phyloP scores from a whole-genome alignment of 768 basidiomycete genomes.

The Mycena haematopus region DNA sequence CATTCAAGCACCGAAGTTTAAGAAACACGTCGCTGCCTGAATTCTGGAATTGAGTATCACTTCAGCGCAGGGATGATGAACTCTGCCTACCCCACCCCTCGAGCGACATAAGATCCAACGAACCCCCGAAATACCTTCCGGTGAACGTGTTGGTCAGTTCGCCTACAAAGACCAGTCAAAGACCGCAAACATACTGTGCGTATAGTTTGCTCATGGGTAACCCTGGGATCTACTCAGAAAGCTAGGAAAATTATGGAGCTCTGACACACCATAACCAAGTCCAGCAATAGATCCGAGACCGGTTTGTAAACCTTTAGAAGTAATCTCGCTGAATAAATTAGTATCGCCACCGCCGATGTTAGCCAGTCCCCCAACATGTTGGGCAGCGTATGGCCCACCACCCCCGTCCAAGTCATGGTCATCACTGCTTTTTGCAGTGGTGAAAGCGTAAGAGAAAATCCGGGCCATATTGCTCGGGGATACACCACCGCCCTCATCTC shows the following conservation, averaged over 20 bases:
- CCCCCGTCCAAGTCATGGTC: slow-evolving; percentile 48
- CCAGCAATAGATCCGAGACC: slow-evolving; percentile 92
- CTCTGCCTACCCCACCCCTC: slow-evolving; percentile 78
- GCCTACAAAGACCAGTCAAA: not conserved
- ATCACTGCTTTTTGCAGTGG: slow-evolving; percentile 69
- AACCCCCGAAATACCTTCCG: slow-evolving; percentile 83
- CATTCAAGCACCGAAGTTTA: slow-evolving; percentile 59
- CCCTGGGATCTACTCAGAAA: not conserved
- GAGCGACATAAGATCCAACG: slow-evolving; percentile 78
- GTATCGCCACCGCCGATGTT: slow-evolving; percentile 56
- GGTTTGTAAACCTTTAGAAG: slow-evolving; percentile 75
- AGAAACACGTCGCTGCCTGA: slow-evolving; percentile 47
- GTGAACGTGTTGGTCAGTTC: slow-evolving; percentile 12
- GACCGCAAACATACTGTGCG: slow-evolving; percentile 51
- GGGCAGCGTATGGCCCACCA: slow-evolving; percentile 80
- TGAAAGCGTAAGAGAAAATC: slow-evolving; percentile 93
- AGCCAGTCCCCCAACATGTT: slow-evolving; percentile 76
- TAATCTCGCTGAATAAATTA: slow-evolving; percentile 78
- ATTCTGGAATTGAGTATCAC: slow-evolving; percentile 39
- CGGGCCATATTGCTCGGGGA: slow-evolving; percentile 73
- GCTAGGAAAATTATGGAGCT: not conserved
- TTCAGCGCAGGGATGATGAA: not conserved
- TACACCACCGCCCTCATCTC: slow-evolving; percentile 90
- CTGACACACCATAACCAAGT: slow-evolving; percentile 70
- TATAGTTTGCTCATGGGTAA: slow-evolving; percentile 82